Evolutionary conservation across 2,329 filamentous ascomycete genomes (phyloP).

Genomic region (Cytospora leucostoma): DNA sequence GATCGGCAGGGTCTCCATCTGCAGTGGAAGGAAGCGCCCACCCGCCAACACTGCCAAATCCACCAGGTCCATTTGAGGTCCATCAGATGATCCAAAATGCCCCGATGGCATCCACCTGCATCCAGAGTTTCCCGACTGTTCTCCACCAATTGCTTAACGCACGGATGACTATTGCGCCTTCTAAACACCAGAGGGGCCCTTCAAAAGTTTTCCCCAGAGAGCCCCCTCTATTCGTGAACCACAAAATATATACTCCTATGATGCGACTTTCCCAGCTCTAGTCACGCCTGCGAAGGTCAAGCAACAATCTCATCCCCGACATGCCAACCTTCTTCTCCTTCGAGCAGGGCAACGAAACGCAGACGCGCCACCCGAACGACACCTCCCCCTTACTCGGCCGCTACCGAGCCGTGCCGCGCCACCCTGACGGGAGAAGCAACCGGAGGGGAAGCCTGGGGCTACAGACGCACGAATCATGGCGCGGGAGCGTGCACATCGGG

Average conservation of each 20-base stretch:
- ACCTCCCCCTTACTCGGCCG: slow-evolving; percentile 64
- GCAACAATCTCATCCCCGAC: slow-evolving; percentile 18
- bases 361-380: slow-evolving; percentile 49
- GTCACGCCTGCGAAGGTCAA: slow-evolving; percentile 26
- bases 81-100: background rate
- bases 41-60: background rate
- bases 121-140: background rate
- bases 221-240: no score
- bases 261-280: slow-evolving; percentile 24
- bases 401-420: slow-evolving; percentile 62
- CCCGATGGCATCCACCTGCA: background rate
- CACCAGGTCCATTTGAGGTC: background rate
- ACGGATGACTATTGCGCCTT: background rate
- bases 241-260: background rate
- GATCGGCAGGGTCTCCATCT: background rate
- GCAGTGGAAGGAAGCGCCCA: background rate
- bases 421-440: slow-evolving; percentile 18
- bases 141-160: background rate
- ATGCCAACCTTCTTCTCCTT: slow-evolving; percentile 71
- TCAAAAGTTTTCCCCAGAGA: no score
- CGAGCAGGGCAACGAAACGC: slow-evolving; percentile 64
- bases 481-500: slow-evolving; percentile 58
- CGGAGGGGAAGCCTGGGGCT: slow-evolving; percentile 42
- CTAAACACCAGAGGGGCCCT: background rate
- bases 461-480: slow-evolving; percentile 40